Percentiles rank a stretch among this genome's conserved stretches.
phyloP scores from a whole-genome alignment of 345 rosid genomes.

The Linum tenue region DNA sequence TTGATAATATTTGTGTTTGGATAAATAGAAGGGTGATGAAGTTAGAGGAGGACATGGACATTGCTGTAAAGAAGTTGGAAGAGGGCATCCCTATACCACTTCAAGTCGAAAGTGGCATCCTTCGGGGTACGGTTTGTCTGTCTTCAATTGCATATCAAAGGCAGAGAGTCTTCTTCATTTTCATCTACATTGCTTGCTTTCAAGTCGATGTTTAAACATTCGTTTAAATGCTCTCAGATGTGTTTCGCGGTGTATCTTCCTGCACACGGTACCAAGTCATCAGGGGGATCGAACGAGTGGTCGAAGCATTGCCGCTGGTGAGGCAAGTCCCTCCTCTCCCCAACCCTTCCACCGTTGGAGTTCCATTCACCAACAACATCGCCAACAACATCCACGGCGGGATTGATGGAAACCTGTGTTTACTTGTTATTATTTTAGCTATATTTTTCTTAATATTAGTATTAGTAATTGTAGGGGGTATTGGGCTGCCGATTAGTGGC shows the following conservation, averaged over 20 bases:
- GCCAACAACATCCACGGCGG: constrained; percentile 81
- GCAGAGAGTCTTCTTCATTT: neutral
- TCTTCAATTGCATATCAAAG: too few species aligned
- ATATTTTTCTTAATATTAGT: too few species aligned
- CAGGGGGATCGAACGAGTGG: constrained; percentile 63
- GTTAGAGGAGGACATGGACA: too few species aligned
- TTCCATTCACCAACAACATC: constrained; percentile 87
- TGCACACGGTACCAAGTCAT: constrained; percentile 81
- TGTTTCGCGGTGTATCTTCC: constrained; percentile 79
- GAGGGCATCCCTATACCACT: constrained; percentile 87
- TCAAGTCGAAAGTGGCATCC: constrained; percentile 73
- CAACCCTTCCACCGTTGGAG: constrained; percentile 82
- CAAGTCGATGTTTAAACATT: neutral
- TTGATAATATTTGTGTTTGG: neutral
- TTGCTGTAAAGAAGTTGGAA: constrained; percentile 69
- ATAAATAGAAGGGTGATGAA: constrained; percentile 56
- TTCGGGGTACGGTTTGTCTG: constrained; percentile 55
- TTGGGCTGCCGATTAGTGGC: too few species aligned
- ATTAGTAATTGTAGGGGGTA: too few species aligned
- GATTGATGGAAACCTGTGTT: too few species aligned
- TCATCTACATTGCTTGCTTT: neutral
- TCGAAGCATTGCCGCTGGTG: constrained; percentile 65
- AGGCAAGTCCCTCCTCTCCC: constrained; percentile 67
- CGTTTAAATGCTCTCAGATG: constrained; percentile 38
- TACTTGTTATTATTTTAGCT: too few species aligned